A percentile compares a stretch with the other conserved stretches of the same genome.
Conservation (phyloP, 768 basidiomycete species). For the Russula sp. region DNA sequence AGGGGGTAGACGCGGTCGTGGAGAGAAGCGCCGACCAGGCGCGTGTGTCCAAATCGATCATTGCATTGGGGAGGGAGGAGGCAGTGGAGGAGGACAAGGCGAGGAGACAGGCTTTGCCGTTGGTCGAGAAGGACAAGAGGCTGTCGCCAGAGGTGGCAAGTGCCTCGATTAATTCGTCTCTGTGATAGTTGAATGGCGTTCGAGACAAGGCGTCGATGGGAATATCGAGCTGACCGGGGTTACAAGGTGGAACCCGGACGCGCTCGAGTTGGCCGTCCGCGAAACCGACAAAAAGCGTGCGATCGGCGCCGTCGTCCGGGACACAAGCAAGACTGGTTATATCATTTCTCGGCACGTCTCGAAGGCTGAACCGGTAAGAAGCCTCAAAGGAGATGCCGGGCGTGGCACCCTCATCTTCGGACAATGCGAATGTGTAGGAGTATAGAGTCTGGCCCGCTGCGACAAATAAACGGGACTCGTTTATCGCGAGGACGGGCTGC, state of each 20-base stretch:
- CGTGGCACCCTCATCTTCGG: slow-evolving; percentile 26
- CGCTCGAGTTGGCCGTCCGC: slow-evolving; percentile 53
- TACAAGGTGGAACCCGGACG: slow-evolving; percentile 33
- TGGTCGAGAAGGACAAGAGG: slow-evolving; percentile 53
- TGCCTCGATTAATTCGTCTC: slow-evolving; percentile 49
- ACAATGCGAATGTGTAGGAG: slow-evolving; percentile 25
- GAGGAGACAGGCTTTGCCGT: slow-evolving; percentile 43
- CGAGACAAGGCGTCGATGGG: slow-evolving; percentile 23
- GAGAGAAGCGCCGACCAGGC: slow-evolving; percentile 63
- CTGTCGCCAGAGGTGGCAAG: slow-evolving; percentile 41
- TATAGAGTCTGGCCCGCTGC: slow-evolving; percentile 27
- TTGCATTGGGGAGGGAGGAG: slow-evolving; percentile 23
- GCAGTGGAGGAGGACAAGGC: slow-evolving; percentile 21
- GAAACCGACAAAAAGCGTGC: slow-evolving; percentile 50
- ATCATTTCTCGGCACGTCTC: slow-evolving; percentile 35
- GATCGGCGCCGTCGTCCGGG: slow-evolving; percentile 40
- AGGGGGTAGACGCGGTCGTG: slow-evolving; percentile 45
- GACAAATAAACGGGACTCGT: slow-evolving; percentile 27
- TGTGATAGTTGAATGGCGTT: slow-evolving; percentile 31
- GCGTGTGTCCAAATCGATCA: slow-evolving; percentile 44
- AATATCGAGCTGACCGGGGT: slow-evolving; percentile 16
- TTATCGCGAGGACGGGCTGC: slow-evolving; percentile 27
- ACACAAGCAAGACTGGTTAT: slow-evolving; percentile 52
- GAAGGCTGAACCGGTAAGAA: slow-evolving; percentile 35
- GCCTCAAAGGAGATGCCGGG: slow-evolving; percentile 48